A percentile compares a stretch with the other conserved stretches of the same genome.
Conservation (phyloP, 352 stramenopile genomes). For the Pythium aphanidermatum region DNA sequence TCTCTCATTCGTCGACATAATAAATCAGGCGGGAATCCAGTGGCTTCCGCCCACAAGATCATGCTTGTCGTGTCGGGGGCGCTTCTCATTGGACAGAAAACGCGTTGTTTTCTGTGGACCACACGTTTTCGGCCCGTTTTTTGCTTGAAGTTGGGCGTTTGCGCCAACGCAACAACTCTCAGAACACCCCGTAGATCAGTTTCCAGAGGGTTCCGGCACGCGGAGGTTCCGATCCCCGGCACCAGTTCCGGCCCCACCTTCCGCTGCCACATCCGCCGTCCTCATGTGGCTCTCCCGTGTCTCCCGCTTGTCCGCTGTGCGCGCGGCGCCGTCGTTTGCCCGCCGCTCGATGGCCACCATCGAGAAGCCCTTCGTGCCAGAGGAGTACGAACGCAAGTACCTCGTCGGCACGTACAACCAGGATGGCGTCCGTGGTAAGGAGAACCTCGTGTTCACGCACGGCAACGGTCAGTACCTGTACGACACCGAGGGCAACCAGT, state of each 20-base stretch:
- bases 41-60: too few relatives aligned
- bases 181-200: not conserved
- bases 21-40: too few relatives aligned
- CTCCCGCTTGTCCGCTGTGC: constrained; percentile 1
- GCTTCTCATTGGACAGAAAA: too few relatives aligned
- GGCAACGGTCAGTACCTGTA: constrained; percentile 91
- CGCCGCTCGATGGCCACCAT: constrained; percentile 24
- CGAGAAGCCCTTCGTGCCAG: constrained; percentile 33
- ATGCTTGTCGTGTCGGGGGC: too few relatives aligned
- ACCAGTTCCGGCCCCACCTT: too few relatives aligned
- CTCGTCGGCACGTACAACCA: constrained; percentile 79
- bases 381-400: constrained; percentile 78
- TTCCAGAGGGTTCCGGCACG: not conserved
- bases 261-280: too few relatives aligned
- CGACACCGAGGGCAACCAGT: constrained; percentile 81
- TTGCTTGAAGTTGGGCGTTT: constrained; percentile 13
- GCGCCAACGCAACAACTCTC: not conserved
- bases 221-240: not conserved
- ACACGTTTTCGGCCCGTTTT: not conserved
- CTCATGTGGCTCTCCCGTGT: constrained; percentile 11
- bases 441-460: constrained; percentile 70
- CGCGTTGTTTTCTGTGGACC: constrained; percentile 11
- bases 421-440: constrained; percentile 60
- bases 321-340: not conserved
- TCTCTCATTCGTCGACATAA: too few relatives aligned